Base-by-base conservation (phyloP, 2,329 filamentous ascomycete genomes). In the Blastomyces gilchristii region DNA sequence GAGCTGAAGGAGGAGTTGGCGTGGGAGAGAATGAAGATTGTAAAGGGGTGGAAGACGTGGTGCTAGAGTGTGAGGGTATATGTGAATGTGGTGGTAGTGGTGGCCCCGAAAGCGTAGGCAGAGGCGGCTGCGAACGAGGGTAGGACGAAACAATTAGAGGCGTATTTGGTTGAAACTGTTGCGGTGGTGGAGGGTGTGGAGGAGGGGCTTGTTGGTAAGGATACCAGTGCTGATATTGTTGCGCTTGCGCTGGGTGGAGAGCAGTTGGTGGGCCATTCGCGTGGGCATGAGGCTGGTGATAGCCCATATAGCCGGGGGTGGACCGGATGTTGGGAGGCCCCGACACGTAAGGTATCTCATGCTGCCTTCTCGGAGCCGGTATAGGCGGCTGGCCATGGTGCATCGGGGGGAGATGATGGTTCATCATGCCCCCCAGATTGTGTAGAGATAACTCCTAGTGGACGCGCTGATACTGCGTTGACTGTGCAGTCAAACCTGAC, bases 261-360 rank as follows among this genome's bases (percentile, higher is more conserved):
- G 72, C 79, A 73, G 70, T 77, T 70, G 69, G 76, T 71, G 71
- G 84, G 76, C 71, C 82, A 77, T 71, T 85, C 31, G 62, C 61
- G 39, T 66, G 66, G 81, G 76, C 85, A 81, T 66, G 86, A 77
- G 63, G 85, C 80, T 62, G 82, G 79, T 72, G 80, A 68, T 78
- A 76, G 68, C 75, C 70, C 79, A 85, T 85, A 69, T 88, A 84
- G 58, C 77, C 84, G 63, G 83, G 84, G 65, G 83, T 82, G 63
- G 83, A 80, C 63, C 78, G 77, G 74, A 86, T 81, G 68, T 81
- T 82, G 41, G 81, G 78, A 60, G 75, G 76, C 8, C 71, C 74
- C 14, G 74, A 69, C 25, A 74, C 70, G 68, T 80, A 80, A 41
- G 76, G 69, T 62, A 77, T 72, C 59, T 80, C 77, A 68, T 78